Base-by-base conservation (phyloP, 495 filamentous ascomycete genomes). In the Hypoxylon fuscum region DNA sequence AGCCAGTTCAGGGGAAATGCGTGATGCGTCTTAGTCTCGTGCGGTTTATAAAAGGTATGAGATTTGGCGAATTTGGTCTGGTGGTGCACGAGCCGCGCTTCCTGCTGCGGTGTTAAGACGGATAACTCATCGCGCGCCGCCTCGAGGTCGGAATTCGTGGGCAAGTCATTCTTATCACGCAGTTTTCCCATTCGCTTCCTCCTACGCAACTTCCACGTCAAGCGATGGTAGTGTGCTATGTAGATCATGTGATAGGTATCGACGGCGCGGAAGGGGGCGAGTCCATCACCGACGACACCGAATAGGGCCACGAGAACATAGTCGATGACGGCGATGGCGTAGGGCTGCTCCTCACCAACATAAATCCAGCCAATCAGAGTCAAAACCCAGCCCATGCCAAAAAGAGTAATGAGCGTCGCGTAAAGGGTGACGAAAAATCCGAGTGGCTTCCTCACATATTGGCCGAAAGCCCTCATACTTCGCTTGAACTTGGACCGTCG, bases 301-400 rank as follows among this genome's bases (percentile, higher is more conserved):
- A 94, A 93, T 6, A 94, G 78, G 5, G 86, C 90, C 0, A 93
- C 90, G 17, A 94, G 79, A 20, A 91, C 75, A 65, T 87, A 86
- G 76, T 94, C 90, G 64, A 92, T 91, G 48, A 92, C 73, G 49
- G 92, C 86, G 69, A 92, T 85, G 57, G 85, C 72, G 63, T 93
- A 90, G 1, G 82, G 68, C 72, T 92, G 86, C 55, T 79, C 77
- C 21, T 84, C 84, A 25, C 88, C 89, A n/a, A 92, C 87, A 57
- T 91, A 90, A 68, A 93, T 91, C 90, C 90, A 93, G 37, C 89
- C 90, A 64, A 94, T 94, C 42, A 94, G 73, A 75, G 92, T 92
- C 27, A 94, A 81, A 0, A 94, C 90, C 90, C 90, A 94, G 1
- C 87, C 89, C 42, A 90, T 79, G 59, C 90, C 90, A 54, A 92